Percentiles rank a stretch among this genome's conserved stretches.
Conservation (phyloP, 768 basidiomycete genomes). For the Termitomyces sp. region DNA sequence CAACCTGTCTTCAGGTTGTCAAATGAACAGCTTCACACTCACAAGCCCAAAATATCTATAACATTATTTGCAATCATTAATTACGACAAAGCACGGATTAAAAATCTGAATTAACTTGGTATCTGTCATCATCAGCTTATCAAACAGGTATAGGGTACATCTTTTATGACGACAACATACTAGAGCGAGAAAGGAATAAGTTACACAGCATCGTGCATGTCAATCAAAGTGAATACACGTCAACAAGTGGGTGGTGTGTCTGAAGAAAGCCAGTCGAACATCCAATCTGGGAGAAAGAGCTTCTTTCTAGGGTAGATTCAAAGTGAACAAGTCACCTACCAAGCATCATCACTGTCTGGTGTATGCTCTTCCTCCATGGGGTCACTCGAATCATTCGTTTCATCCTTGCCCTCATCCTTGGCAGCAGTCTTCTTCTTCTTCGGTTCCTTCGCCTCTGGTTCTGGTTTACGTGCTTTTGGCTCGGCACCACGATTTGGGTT, state of each 20-base stretch:
- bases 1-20: too few relatives aligned
- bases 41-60: not conserved
- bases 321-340: conserved; percentile 1
- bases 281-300: not conserved
- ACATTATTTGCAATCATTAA: not conserved
- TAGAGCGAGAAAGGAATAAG: conserved; percentile 5
- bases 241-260: not conserved
- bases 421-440: conserved; percentile 17
- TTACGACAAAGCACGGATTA: not conserved
- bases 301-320: not conserved
- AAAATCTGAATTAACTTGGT: not conserved
- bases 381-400: conserved; percentile 5
- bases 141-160: conserved; percentile 6
- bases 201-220: not conserved
- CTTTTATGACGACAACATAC: conserved; percentile 3
- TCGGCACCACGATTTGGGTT: conserved; percentile 63
- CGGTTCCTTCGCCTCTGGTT: conserved; percentile 20
- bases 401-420: conserved; percentile 3
- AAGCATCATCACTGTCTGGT: not conserved
- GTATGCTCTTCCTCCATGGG: conserved; percentile 8
- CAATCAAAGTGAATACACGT: not conserved
- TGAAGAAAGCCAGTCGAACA: not conserved
- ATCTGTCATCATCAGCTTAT: not conserved
- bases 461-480: conserved; percentile 38
- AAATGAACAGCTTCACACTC: not conserved